These are phyloP conservation scores for Syncephalastrum racemosum DNA, from an alignment of 371 early-diverging fungal genomes.

Conservation along the genomic window DNA sequence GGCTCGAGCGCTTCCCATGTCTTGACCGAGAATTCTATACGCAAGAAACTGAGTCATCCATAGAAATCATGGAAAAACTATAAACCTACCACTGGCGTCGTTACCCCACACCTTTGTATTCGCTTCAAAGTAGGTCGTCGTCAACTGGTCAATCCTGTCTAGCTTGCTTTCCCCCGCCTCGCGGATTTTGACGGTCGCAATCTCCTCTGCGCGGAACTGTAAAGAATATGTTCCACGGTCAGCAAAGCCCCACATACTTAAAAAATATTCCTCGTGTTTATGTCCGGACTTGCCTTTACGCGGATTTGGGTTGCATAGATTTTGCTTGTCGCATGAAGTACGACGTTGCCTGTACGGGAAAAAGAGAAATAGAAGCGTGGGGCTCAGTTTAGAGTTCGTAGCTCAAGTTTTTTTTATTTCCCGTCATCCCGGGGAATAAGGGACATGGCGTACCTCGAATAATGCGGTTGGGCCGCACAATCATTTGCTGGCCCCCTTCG, in stretches of 20 bases:
- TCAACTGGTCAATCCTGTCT: constrained; percentile 28
- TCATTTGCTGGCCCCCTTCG: constrained; percentile 48
- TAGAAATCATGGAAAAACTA: not conserved
- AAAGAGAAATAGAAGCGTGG: constrained; percentile 1
- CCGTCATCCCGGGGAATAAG: not conserved
- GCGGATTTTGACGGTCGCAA: constrained; percentile 29
- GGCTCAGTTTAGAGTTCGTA: constrained; percentile 1
- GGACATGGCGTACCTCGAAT: constrained; percentile 29
- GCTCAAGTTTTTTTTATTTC: not conserved
- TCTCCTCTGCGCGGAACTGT: constrained; percentile 48
- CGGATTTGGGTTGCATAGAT: constrained; percentile 34
- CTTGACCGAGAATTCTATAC: constrained; percentile 13
- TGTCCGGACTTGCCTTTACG: constrained; percentile 30
- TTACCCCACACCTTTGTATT: constrained; percentile 31
- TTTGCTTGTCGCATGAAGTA: constrained; percentile 25
- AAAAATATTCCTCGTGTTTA: not conserved
- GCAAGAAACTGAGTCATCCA: not conserved
- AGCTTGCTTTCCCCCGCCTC: constrained; percentile 17
- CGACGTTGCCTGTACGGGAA: constrained; percentile 26
- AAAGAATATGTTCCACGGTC: not conserved
- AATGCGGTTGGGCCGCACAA: constrained; percentile 47
- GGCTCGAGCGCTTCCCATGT: constrained; percentile 31
- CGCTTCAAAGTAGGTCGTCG: constrained; percentile 40
- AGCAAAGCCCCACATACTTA: not conserved
- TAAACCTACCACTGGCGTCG: constrained; percentile 25